These are phyloP conservation scores for Coemansia sp. DNA, from an alignment of 192 early-diverging fungal species.

Conservation along the genomic window DNA sequence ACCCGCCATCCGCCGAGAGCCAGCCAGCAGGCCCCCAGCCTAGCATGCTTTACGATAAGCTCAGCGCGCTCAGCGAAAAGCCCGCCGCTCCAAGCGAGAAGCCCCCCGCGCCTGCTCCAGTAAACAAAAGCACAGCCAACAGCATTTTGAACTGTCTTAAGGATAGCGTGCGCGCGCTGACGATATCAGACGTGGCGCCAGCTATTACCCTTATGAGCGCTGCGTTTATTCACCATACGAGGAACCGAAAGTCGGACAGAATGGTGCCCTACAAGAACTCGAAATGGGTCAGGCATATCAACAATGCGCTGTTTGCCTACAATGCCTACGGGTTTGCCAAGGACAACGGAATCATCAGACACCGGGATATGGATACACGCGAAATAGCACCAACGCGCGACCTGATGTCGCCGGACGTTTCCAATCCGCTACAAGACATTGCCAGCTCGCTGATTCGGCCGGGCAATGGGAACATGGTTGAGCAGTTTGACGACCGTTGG, in stretches of 20 bases:
- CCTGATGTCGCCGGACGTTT: too few relatives aligned
- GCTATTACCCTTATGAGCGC: slow-evolving; percentile 3
- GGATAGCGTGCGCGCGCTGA: slow-evolving; percentile 1
- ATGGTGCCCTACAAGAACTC: slow-evolving; percentile 22
- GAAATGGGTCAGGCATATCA: slow-evolving; percentile 19
- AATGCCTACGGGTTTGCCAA: slow-evolving; percentile 15
- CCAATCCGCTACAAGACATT: not conserved
- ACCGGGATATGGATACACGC: not conserved
- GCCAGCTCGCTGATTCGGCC: too few relatives aligned
- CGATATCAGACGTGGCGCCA: not conserved
- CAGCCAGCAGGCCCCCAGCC: too few relatives aligned
- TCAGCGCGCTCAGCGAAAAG: not conserved
- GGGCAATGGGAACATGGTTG: too few relatives aligned
- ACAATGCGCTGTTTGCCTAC: slow-evolving; percentile 18
- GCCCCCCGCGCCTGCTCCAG: not conserved
- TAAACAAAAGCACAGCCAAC: not conserved
- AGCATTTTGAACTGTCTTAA: slow-evolving; percentile 9
- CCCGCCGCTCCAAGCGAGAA: too few relatives aligned
- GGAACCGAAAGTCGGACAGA: slow-evolving; percentile 4
- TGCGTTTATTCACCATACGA: slow-evolving; percentile 12
- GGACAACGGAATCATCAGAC: slow-evolving; percentile 11
- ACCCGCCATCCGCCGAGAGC: too few relatives aligned
- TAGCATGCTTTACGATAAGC: too few relatives aligned
- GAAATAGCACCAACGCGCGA: not conserved
- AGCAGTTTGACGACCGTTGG: slow-evolving; percentile 21